Conservation (phyloP, 225 moss, liverwort and hornwort genomes). For the Polytrichum formosum region DNA sequence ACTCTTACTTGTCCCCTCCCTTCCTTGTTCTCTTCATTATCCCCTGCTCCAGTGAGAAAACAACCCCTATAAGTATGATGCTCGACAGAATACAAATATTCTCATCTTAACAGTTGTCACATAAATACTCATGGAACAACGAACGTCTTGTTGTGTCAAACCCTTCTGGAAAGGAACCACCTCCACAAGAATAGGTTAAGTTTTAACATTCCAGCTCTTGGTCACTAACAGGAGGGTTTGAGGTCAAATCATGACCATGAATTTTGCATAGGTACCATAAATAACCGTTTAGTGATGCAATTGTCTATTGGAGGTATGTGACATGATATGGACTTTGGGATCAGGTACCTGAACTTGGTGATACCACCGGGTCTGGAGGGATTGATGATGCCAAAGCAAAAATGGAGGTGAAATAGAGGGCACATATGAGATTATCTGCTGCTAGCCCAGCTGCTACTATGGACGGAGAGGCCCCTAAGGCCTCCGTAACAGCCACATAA, state of each 20-base stretch:
- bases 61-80: too few species aligned
- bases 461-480: conserved; percentile 82
- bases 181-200: not conserved
- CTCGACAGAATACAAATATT: too few species aligned
- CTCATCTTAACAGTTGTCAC: too few species aligned
- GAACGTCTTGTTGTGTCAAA: too few species aligned
- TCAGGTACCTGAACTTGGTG: conserved; percentile 42
- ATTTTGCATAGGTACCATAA: too few species aligned
- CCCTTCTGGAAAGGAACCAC: not conserved
- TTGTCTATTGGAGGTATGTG: too few species aligned
- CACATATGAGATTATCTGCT: conserved; percentile 94
- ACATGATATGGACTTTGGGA: not conserved
- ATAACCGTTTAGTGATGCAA: too few species aligned
- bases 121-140: too few species aligned
- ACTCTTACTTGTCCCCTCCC: conserved; percentile 54
- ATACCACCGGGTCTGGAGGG: conserved; percentile 55
- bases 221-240: too few species aligned
- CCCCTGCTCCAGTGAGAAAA: conserved; percentile 8
- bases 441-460: conserved; percentile 93
- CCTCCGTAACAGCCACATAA: conserved; percentile 99
- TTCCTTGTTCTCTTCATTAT: conserved; percentile 22
- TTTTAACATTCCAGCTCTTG: not conserved
- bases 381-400: conserved; percentile 87
- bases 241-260: too few species aligned
- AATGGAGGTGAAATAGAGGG: conserved; percentile 89